phyloP scores from a whole-genome alignment of 1,284 basidiomycete species.

The Moesziomyces parantarcticus region DNA sequence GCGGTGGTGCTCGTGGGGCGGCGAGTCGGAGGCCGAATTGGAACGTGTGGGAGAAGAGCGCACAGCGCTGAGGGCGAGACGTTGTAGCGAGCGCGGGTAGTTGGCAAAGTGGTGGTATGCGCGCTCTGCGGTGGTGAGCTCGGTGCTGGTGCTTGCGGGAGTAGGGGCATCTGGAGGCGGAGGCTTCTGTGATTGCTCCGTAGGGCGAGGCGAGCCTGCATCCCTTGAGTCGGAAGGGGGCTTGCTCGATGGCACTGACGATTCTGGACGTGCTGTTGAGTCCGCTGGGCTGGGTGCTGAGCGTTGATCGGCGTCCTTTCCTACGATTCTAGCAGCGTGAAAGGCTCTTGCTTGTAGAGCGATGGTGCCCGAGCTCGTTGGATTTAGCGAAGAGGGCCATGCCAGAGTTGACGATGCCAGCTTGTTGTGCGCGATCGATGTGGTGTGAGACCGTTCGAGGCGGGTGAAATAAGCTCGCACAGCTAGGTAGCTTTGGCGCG shows the following conservation, averaged over 20 bases:
- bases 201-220: not conserved
- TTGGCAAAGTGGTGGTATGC: constrained; percentile 57
- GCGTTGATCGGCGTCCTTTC: constrained; percentile 2
- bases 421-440: no score
- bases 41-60: constrained; percentile 12
- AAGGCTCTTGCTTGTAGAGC: constrained; percentile 21
- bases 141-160: constrained; percentile 10
- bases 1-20: constrained; percentile 22
- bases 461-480: constrained; percentile 28
- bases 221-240: not conserved
- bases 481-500: constrained; percentile 14
- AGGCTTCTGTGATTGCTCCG: not conserved
- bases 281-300: not conserved
- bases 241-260: not conserved
- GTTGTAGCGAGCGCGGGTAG: constrained; percentile 59
- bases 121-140: constrained; percentile 32
- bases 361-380: not conserved
- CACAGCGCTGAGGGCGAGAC: constrained; percentile 57
- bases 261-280: not conserved
- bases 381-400: not conserved
- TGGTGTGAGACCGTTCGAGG: not conserved
- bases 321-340: constrained; percentile 3
- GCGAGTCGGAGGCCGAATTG: not conserved
- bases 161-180: not conserved
- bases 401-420: no score